These are phyloP conservation scores for Apiospora koreana DNA, from an alignment of 2,329 filamentous ascomycete genomes.

Conservation along the genomic window DNA sequence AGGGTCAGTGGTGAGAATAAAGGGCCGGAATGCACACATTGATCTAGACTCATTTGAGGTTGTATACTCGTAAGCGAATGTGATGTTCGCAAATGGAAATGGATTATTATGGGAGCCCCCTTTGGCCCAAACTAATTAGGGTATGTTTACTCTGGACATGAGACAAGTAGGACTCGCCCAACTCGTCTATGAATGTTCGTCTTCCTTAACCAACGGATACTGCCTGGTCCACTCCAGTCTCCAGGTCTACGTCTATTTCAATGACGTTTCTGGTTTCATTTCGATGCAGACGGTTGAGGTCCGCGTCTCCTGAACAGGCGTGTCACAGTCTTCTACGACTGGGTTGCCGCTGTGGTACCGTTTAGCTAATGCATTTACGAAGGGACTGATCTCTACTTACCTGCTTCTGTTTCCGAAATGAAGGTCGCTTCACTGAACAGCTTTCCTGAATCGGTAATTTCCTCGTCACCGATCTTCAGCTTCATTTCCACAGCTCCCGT, in stretches of 20 bases:
- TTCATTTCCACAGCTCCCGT: slow-evolving; percentile 70
- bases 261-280: neutral
- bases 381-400: neutral
- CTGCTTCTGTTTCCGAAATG: slow-evolving; percentile 60
- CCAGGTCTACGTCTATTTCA: neutral
- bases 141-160: neutral
- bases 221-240: neutral
- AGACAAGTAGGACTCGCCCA: neutral
- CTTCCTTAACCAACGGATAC: neutral
- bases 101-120: neutral
- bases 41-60: neutral
- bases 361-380: neutral
- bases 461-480: slow-evolving; percentile 80
- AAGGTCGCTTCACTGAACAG: slow-evolving; percentile 95
- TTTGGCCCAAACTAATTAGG: slow-evolving; percentile 7
- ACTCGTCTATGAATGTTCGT: neutral
- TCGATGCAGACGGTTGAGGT: neutral
- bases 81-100: neutral
- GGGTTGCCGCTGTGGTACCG: neutral
- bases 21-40: neutral
- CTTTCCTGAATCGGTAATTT: slow-evolving; percentile 74
- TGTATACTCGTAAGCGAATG: neutral
- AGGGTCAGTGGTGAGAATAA: too few relatives aligned
- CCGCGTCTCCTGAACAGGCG: neutral
- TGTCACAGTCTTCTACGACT: slow-evolving; percentile 4